Base-by-base conservation (phyloP, 2,329 filamentous ascomycete genomes). In the Epichloe festucae region DNA sequence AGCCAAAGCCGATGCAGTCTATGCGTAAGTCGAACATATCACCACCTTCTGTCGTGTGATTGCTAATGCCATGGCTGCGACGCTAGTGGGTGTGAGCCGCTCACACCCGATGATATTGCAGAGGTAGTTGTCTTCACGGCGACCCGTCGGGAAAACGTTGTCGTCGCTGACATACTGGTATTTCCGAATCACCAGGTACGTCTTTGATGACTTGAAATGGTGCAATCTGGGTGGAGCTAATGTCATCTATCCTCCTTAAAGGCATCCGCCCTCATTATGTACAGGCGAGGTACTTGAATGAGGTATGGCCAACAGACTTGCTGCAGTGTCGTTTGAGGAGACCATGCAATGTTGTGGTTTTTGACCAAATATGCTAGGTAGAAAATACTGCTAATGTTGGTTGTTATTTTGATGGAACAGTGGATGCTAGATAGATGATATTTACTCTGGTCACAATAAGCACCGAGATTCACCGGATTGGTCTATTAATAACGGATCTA, bases 101-200 rank as follows among this genome's bases (percentile, higher is more conserved):
- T 96, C 59, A 95, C 89, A 0, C 86, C 87, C 0, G 87, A 93
- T 48, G 90, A 96, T 63, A 89, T 96, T 62, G 90, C 90, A 12
- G 90, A 96, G 70, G 77, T 94, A 34, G 76, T 95, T 36, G 89
- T 96, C 7, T 96, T 95, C 64, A 77, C 85, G 2, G 89, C 86
- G 4, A 85, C 85, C 3, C 79, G 90, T 61, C 80, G 85, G 59
- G 88, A 95, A 71, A 96, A 96, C 65, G 88, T 95, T 5, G 88
- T 95, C 19, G 69, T 96, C 58, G 90, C 90, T 19, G 90, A 96
- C 69, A 85, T 87, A 5, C 70, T 96, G 55, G 74, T 96, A 50
- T 95, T 85, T 69, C 90, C 90, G 5, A 93, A 84, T 61, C 89
- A 95, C 65, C 90, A 96, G 78, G 89, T 89, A 57, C 55, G 62